phyloP scores from a whole-genome alignment of 2,329 filamentous ascomycete genomes.

The Alternaria arborescens region DNA sequence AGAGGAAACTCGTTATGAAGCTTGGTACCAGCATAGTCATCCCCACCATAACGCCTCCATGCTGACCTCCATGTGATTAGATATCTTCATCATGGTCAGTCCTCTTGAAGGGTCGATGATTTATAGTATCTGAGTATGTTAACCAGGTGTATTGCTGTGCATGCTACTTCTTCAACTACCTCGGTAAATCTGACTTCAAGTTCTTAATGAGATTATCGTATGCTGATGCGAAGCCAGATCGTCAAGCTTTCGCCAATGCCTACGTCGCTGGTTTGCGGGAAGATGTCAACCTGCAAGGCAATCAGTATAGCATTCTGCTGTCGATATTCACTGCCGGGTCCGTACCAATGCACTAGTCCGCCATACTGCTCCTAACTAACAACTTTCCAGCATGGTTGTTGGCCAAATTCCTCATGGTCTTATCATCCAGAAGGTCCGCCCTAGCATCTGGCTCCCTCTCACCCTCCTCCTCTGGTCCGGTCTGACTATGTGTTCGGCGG shows the following conservation, averaged over 20 bases:
- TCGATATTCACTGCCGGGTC: conserved; percentile 36
- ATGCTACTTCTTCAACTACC: conserved; percentile 41
- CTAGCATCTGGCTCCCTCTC: conserved; percentile 34
- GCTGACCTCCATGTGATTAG: neutral
- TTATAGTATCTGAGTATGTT: neutral
- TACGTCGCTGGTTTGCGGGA: conserved; percentile 38
- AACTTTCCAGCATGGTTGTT: conserved; percentile 21
- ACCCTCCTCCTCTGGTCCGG: conserved; percentile 35
- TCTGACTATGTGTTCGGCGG: conserved; percentile 38
- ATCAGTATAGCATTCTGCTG: conserved; percentile 35
- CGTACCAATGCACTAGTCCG: neutral
- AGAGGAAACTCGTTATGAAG: conserved; percentile 14
- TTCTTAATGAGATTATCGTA: neutral
- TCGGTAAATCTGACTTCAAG: conserved; percentile 23
- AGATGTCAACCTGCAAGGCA: conserved; percentile 32
- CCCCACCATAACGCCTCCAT: neutral
- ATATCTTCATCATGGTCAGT: conserved; percentile 14
- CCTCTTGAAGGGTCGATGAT: neutral
- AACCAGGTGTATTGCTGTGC: conserved; percentile 33
- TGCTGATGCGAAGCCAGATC: conserved; percentile 18
- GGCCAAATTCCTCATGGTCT: conserved; percentile 34
- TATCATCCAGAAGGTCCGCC: conserved; percentile 35
- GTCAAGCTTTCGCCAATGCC: conserved; percentile 35
- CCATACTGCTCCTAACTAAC: neutral
- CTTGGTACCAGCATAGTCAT: conserved; percentile 6